phyloP scores from a whole-genome alignment of 2,329 filamentous ascomycete genomes.

The Colletotrichum neosansevieriae region DNA sequence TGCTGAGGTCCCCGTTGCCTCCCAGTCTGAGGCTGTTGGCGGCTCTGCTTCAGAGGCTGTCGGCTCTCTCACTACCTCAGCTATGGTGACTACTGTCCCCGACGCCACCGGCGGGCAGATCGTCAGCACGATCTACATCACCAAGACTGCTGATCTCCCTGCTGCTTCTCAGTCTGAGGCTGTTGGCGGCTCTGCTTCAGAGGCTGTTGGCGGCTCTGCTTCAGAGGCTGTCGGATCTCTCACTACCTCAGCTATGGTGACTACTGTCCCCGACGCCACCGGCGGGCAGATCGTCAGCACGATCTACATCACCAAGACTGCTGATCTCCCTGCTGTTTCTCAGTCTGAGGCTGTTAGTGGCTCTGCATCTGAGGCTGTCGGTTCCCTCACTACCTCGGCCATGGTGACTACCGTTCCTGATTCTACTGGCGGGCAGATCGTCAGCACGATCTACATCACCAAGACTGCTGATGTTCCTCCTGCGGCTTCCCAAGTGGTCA shows the following conservation, averaged over 20 bases:
- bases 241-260: constrained; percentile 23
- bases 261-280: constrained; percentile 15
- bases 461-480: constrained; percentile 1
- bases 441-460: constrained; percentile 31
- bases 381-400: constrained; percentile 7
- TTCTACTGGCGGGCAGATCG: neutral
- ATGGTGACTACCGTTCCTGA: constrained; percentile 20
- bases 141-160: constrained; percentile 4
- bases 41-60: constrained; percentile 12
- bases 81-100: constrained; percentile 23
- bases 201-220: neutral
- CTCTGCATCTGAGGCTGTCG: constrained; percentile 6
- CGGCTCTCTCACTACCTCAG: constrained; percentile 16
- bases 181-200: constrained; percentile 6
- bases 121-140: constrained; percentile 34
- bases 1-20: neutral
- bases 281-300: constrained; percentile 22
- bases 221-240: neutral
- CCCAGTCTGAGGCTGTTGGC: constrained; percentile 3
- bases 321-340: neutral
- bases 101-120: constrained; percentile 3
- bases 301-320: constrained; percentile 31
- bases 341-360: neutral
- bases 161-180: constrained; percentile 4
- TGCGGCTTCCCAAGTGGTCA: neutral